phyloP scores from a whole-genome alignment of 805 yeast species.

The Wickerhamomyces silvicola region DNA sequence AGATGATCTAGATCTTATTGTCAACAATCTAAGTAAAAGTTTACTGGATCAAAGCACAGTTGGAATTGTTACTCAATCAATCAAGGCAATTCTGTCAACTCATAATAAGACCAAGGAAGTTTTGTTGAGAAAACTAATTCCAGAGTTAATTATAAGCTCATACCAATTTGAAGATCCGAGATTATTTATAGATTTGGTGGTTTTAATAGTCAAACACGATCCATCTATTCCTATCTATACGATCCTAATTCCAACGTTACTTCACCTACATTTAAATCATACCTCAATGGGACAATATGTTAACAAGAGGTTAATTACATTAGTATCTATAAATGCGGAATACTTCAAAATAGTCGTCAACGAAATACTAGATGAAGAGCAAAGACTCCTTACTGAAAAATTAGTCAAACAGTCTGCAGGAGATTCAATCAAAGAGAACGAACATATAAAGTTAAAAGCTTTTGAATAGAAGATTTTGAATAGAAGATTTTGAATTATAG shows the following conservation, averaged over 20 bases:
- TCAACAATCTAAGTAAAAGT: slow-evolving; percentile 28
- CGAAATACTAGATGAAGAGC: slow-evolving; percentile 30
- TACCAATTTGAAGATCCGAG: slow-evolving; percentile 21
- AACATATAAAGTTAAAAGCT: slow-evolving; percentile 45
- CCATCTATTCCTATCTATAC: slow-evolving; percentile 20
- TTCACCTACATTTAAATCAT: slow-evolving; percentile 20
- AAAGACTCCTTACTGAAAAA: slow-evolving; percentile 35
- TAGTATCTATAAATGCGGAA: slow-evolving; percentile 38
- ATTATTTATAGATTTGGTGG: slow-evolving; percentile 26
- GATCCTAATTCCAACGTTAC: slow-evolving; percentile 32
- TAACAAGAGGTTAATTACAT: slow-evolving; percentile 39
- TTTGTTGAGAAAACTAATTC: slow-evolving; percentile 39
- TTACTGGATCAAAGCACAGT: slow-evolving; percentile 30
- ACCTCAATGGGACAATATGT: slow-evolving; percentile 29
- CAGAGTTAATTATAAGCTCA: slow-evolving; percentile 32
- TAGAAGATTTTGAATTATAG: too few relatives aligned
- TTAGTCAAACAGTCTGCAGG: slow-evolving; percentile 32
- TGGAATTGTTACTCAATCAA: slow-evolving; percentile 50
- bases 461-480: too few relatives aligned
- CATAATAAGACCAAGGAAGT: slow-evolving; percentile 25
- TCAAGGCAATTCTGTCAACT: slow-evolving; percentile 44
- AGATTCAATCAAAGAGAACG: slow-evolving; percentile 14
- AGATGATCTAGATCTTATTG: slow-evolving; percentile 31
- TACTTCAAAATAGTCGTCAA: slow-evolving; percentile 44
- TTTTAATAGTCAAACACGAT: slow-evolving; percentile 12